Conservation (phyloP, 73 alveolate species). For the Paramecium sexaurelia region DNA sequence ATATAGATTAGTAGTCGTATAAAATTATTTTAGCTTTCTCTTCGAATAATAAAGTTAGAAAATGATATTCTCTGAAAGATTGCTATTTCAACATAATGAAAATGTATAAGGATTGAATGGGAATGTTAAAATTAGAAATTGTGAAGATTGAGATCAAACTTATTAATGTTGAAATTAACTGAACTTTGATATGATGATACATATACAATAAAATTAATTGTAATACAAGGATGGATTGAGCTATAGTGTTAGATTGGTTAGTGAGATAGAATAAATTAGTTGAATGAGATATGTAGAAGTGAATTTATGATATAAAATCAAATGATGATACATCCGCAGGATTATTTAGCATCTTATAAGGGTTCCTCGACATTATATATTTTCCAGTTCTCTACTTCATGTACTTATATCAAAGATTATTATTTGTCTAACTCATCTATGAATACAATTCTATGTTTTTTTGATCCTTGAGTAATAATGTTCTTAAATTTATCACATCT, state of each 20-base stretch:
- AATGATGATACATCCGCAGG: constrained; percentile 18
- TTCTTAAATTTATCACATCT: constrained; percentile 26
- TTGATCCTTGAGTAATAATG: not conserved
- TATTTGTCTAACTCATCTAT: constrained; percentile 10
- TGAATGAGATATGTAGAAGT: not conserved
- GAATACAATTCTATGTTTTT: not conserved
- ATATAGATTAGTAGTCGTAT: not conserved
- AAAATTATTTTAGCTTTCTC: not conserved
- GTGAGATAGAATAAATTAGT: too few species aligned
- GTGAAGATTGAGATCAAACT: too few species aligned
- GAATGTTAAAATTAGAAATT: too few species aligned
- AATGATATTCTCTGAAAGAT: too few species aligned
- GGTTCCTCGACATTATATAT: constrained; percentile 33
- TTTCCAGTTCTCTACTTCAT: constrained; percentile 56
- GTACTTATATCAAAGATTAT: not conserved
- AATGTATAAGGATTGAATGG: too few species aligned
- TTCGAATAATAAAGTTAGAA: not conserved
- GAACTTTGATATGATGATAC: too few species aligned
- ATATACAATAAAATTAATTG: too few species aligned
- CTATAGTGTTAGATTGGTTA: too few species aligned
- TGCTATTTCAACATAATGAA: too few species aligned
- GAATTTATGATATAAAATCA: not conserved
- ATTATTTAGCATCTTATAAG: not conserved
- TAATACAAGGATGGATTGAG: too few species aligned
- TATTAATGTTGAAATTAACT: too few species aligned